Percentiles rank a stretch among this genome's conserved stretches.
Conservation (phyloP, 352 stramenopile genomes). For the Pythium folliculosum region DNA sequence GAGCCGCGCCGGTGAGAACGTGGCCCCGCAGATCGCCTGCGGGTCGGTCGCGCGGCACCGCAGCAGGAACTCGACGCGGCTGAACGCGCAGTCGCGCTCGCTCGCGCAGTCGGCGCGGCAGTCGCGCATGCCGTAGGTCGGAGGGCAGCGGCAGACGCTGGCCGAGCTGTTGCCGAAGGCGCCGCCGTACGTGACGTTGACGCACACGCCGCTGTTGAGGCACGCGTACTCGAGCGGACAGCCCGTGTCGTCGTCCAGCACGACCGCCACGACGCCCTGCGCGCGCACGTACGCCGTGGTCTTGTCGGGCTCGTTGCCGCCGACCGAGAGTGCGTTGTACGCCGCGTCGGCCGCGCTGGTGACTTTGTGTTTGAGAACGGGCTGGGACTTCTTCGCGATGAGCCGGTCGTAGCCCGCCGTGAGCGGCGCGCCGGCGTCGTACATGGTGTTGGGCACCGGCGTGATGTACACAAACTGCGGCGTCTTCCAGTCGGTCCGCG, state of each 20-base stretch:
- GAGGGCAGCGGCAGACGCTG: conserved; percentile 43
- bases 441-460: conserved; percentile 45
- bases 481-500: conserved; percentile 47
- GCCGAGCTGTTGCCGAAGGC: conserved; percentile 8
- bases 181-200: conserved; percentile 30
- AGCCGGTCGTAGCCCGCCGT: conserved; percentile 51
- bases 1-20: conserved; percentile 44
- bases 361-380: conserved; percentile 44
- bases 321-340: conserved; percentile 52
- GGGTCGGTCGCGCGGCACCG: conserved; percentile 29
- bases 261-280: conserved; percentile 47
- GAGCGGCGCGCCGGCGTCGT: conserved; percentile 54
- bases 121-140: conserved; percentile 59
- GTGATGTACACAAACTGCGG: conserved; percentile 52
- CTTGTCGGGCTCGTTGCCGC: conserved; percentile 46
- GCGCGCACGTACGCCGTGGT: conserved; percentile 33
- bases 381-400: conserved; percentile 56
- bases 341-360: conserved; percentile 34
- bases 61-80: conserved; percentile 44
- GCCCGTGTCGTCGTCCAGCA: conserved; percentile 71
- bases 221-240: conserved; percentile 63
- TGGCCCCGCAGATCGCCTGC: conserved; percentile 37
- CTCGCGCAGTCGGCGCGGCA: conserved; percentile 45
- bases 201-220: conserved; percentile 45
- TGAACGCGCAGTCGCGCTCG: conserved; percentile 53